Base-by-base conservation (phyloP, 768 basidiomycete species). In the Asterophora lycoperdoides region DNA sequence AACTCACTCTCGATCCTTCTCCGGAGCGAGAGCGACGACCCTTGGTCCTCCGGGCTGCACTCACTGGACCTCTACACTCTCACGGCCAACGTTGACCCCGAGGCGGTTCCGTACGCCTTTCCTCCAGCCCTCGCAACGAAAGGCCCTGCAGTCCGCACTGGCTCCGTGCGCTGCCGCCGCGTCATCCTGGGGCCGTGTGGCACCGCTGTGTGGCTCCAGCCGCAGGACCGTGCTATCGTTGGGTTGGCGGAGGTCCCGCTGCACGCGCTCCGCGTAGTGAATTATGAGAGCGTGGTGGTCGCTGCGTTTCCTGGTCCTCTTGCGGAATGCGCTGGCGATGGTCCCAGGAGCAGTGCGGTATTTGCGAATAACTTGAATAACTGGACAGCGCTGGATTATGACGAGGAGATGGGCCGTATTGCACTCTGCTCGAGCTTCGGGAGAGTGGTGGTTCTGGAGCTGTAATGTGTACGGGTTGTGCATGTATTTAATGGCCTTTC, bases 161-260 rank as follows among this genome's bases (percentile, higher is more conserved):
- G 84, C 5, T 65, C 76, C 10, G 68, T 84, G 10, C 74, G 76
- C 29, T 84, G 80, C 54, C 70, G 72, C 10, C 68, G 74, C 51
- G 71, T 86, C 48, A 62, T 73, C 14, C 68, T 85, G 26, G 83
- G 83, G 1, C 59, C 65, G 8, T 64, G 73, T 51, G 81, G 81
- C 5, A 83, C 82, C 0, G 82, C 82, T 2, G 67, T 78, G 7
- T 86, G 83, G 82, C 71, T 84, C 18, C 75, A 77, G 48, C 84
- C 84, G 19, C 72, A 64, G 48, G 75, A 75, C 54, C 71, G 68
- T 51, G 67, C 71, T 7, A 57, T 57, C 3, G 67, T 56, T 1
- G 77, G 75, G 23, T 64, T 73, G 50, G 53, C 74, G 18, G 62
- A 58, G 32, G 46, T 53, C 8, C 61, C 60, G 6, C 45, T 54